A percentile compares a stretch with the other conserved stretches of the same genome.
Evolutionary conservation across 2,329 filamentous ascomycete genomes (phyloP).

Genomic region (Lachnellula willkommii): DNA sequence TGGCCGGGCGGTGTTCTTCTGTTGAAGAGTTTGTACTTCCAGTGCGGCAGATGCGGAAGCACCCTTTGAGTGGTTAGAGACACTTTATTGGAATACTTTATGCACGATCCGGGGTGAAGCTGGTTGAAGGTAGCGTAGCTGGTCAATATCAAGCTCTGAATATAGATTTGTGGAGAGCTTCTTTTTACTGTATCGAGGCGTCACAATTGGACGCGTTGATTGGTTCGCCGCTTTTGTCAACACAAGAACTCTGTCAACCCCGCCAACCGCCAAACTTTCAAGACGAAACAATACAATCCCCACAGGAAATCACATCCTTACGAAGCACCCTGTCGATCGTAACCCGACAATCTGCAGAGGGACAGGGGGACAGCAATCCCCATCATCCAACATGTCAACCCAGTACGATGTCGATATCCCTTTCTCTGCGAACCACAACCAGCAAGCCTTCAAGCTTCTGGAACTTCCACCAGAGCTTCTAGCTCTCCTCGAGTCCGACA

Average conservation of each 20-base stretch:
- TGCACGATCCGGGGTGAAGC: slow-evolving; percentile 3
- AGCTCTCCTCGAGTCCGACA: slow-evolving; percentile 48
- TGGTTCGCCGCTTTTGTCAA: slow-evolving; percentile 19
- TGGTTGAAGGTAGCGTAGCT: neutral
- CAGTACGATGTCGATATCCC: slow-evolving; percentile 40
- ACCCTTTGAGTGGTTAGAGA: neutral
- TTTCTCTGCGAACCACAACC: slow-evolving; percentile 45
- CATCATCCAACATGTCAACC: slow-evolving; percentile 23
- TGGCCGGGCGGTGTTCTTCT: slow-evolving; percentile 5
- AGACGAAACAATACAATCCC: slow-evolving; percentile 11
- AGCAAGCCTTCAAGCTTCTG: slow-evolving; percentile 52
- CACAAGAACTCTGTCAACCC: slow-evolving; percentile 12
- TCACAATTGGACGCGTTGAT: slow-evolving; percentile 23
- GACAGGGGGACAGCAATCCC: neutral
- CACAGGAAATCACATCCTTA: neutral
- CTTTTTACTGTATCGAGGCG: neutral
- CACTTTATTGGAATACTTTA: neutral
- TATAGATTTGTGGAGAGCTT: slow-evolving; percentile 2
- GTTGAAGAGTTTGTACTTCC: neutral
- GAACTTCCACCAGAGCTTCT: slow-evolving; percentile 57
- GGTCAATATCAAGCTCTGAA: neutral
- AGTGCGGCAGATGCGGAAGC: slow-evolving; percentile 10
- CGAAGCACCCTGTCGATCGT: neutral
- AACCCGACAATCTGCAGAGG: no score
- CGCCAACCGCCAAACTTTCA: slow-evolving; percentile 12